Evolutionary conservation across 1,139 yeast species (phyloP), one percentile per base, ranked within the genome.

Genomic region (Zygoascus sp.): DNA sequence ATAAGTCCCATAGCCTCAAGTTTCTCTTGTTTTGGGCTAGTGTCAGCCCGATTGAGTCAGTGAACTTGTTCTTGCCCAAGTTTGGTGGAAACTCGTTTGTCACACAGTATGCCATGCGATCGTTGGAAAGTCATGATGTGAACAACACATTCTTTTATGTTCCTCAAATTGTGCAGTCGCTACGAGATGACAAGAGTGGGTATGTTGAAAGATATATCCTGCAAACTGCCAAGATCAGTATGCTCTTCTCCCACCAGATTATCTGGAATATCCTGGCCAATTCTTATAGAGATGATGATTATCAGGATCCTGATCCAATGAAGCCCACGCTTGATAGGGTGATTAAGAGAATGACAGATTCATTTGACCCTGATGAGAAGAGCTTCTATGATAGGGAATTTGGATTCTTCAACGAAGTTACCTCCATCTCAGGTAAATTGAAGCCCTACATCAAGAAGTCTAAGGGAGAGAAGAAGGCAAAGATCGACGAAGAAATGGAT

Each of bases 191-290:
- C 63, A 69, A 68, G 5, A 72, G 78, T 48, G 97, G 97, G 1
- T 90, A 89, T 58, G 95, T 90, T 44, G 90, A 86, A 58, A 77
- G 89, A 54, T 87, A 86, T 62, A 90, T 94, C 55, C 68, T 92
- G 50, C 97, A 92, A 63, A 88, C 97, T 0, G 97, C 96, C 2
- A 83, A 84, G 60, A 86, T 89, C 19, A 83, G 95, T 32, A 95
- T 86, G 58, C 72, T 90, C 53, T 94, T 94, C 72, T 90, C 97
- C 0, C 99, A 94, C 66, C 99, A 94, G 67, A 90, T 94, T 55
- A 88, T 94, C 52, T 94, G 99, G 99, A 94, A 94, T 61, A 88
- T 94, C 84, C 70, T 85, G 59, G 98, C 99, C 1, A 94, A 94
- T 63, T 79, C 92, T 53, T 92, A 77, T 65, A 84, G 83, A 58